phyloP scores from a whole-genome alignment of 371 early-diverging fungal species.

The Cokeromyces recurvatus region DNA sequence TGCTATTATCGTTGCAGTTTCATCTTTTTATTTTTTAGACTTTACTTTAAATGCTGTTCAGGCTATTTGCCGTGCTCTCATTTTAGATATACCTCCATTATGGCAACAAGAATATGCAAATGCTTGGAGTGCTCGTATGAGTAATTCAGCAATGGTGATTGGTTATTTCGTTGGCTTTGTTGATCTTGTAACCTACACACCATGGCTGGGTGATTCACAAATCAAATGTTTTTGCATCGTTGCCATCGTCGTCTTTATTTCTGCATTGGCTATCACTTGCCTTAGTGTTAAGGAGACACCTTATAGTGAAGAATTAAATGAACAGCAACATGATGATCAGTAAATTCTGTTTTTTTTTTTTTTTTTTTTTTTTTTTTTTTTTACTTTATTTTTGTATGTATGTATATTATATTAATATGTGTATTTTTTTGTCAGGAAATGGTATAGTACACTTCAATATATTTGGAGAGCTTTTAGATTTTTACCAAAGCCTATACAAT shows the following conservation, averaged over 20 bases:
- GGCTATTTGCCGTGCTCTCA: constrained; percentile 68
- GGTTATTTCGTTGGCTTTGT: constrained; percentile 67
- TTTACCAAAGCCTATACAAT: constrained; percentile 56
- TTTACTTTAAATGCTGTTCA: constrained; percentile 76
- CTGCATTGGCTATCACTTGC: constrained; percentile 48
- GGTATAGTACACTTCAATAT: constrained; percentile 41
- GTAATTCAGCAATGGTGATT: constrained; percentile 63
- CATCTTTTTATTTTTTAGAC: constrained; percentile 70
- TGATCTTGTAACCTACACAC: constrained; percentile 52
- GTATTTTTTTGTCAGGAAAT: constrained; percentile 30
- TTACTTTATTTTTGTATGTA: no score
- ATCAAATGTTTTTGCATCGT: constrained; percentile 60
- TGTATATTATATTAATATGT: neutral
- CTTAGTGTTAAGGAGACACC: constrained; percentile 44
- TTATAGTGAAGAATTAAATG: no score
- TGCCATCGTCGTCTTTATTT: constrained; percentile 51
- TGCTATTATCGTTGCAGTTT: constrained; percentile 57
- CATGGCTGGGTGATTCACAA: constrained; percentile 57
- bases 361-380: neutral
- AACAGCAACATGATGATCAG: constrained; percentile 10
- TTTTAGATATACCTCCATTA: constrained; percentile 68
- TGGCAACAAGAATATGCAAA: constrained; percentile 67
- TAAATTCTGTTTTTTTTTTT: constrained; percentile 8
- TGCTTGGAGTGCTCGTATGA: constrained; percentile 73
- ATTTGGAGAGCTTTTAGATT: constrained; percentile 50